Evolutionary conservation across 208 protist species (phyloP), one percentile per base, ranked within the genome.

Genomic region (Leishmania turanica): DNA sequence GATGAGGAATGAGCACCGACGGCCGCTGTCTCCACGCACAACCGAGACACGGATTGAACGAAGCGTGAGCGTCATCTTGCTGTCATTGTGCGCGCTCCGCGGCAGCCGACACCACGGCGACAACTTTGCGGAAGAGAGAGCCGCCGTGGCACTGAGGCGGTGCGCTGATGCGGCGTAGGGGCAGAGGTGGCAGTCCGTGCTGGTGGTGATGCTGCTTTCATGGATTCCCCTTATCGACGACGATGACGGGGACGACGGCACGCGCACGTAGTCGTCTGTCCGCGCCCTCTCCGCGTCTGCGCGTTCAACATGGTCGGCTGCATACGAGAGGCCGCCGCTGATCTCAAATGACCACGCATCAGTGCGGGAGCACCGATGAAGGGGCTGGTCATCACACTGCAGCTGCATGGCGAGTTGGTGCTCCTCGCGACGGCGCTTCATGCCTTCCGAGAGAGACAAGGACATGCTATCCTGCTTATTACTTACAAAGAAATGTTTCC

Each of bases 1-100:
- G 3, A 86, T 60, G n/a, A 45, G 54, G 47, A 84, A 84, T 31
- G 83, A 64, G 68, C 53, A 51, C 49, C 79, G 82, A 42, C 82
- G 82, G 31, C 82, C 72, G 19, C 56, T 81, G 77, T 85, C 82
- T 58, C 82, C 82, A n/a, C 85, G 82, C 42, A 89, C 77, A 31
- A 86, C 79, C 11, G 65, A 76, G 51, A 89, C 45, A 40, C 72
- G 64, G 5, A 86, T 34, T 9, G 81, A 45, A 8, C 85, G 82
- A 13, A 84, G 83, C 3, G 65, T 84, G 64, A 87, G 75, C 68
- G 68, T 75, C 27, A 91, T 54, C 31, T 53, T 19, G 17, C 24
- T 53, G 34, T 68, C 53, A 66, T 83, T 81, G 62, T 84, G 21
- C 3, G 64, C 2, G 4, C 68, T 53, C 24, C 45, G n/a, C 6